Percentiles rank a stretch among this genome's conserved stretches.
phyloP scores from a whole-genome alignment of 164 flowering plant species.

The Stephania cephalantha region DNA sequence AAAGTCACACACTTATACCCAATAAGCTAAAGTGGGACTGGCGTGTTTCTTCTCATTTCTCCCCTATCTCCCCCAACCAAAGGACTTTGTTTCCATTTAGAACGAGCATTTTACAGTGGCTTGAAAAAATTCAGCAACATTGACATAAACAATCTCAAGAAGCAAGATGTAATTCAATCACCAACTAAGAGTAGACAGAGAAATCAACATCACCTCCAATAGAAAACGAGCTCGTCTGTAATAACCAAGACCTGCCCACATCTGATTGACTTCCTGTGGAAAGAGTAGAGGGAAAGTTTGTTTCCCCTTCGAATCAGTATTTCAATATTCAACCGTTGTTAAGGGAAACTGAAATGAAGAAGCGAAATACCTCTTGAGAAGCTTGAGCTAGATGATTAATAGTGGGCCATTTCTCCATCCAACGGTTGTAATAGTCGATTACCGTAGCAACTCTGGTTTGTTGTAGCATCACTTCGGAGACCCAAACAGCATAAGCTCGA shows the following conservation, averaged over 20 bases:
- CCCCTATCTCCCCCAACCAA: no score
- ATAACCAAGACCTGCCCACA: conserved; percentile 95
- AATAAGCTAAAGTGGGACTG: no score
- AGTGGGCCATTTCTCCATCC: conserved; percentile 45
- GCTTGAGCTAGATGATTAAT: no score
- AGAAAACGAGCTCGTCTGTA: conserved; percentile 46
- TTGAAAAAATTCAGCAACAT: no score
- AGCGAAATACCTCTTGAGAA: neutral
- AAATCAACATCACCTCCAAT: conserved; percentile 46
- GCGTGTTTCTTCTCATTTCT: no score
- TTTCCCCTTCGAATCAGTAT: neutral
- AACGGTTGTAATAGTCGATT: conserved; percentile 64
- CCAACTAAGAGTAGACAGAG: neutral
- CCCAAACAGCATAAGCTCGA: conserved; percentile 90
- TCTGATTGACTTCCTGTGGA: conserved; percentile 87
- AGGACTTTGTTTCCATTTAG: no score
- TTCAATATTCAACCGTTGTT: no score
- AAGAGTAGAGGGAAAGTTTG: neutral
- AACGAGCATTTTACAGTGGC: no score
- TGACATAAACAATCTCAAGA: neutral
- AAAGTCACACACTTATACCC: no score
- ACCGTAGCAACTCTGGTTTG: conserved; percentile 87
- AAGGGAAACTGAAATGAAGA: neutral
- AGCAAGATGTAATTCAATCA: neutral
- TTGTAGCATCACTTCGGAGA: conserved; percentile 94